A percentile compares a stretch with the other conserved stretches of the same genome.
These are phyloP conservation scores for Thuja plicata DNA, from an alignment of 83 land plant genomes.

Conservation along the genomic window DNA sequence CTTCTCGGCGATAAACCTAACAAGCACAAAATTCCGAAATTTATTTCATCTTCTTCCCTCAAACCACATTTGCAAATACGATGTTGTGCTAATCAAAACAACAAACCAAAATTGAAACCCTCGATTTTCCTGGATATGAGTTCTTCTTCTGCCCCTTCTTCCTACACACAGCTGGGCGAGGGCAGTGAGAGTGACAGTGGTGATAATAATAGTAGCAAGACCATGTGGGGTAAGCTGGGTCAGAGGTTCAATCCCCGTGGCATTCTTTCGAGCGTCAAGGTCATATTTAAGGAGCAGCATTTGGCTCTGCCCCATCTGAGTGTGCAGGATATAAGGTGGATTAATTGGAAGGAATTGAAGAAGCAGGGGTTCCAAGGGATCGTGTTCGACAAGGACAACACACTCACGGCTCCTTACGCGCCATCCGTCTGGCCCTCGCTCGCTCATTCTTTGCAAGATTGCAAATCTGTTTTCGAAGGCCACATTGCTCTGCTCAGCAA, in stretches of 20 bases:
- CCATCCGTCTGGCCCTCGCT: conserved; percentile 66
- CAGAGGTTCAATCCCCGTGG: conserved; percentile 79
- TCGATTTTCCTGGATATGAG: background rate
- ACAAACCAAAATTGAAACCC: background rate
- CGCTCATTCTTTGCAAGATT: conserved; percentile 48
- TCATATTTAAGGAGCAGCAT: conserved; percentile 34
- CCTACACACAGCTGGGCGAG: background rate
- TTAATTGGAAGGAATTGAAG: conserved; percentile 79
- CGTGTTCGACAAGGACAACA: conserved; percentile 97
- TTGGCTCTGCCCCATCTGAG: conserved; percentile 67
- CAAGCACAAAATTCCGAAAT: background rate
- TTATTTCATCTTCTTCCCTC: background rate
- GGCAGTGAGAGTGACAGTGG: background rate
- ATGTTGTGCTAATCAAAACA: background rate
- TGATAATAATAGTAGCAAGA: background rate
- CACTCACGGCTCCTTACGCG: conserved; percentile 88
- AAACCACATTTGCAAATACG: background rate
- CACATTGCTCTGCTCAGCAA: conserved; percentile 82
- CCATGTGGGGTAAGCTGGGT: conserved; percentile 42
- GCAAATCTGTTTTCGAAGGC: conserved; percentile 69
- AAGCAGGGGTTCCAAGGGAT: conserved; percentile 79
- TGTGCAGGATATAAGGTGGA: conserved; percentile 74
- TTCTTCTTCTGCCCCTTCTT: background rate
- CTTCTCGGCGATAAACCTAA: background rate
- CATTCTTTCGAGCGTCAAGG: conserved; percentile 37